Conservation (phyloP, 495 filamentous ascomycete genomes). For the Halenospora varia region DNA sequence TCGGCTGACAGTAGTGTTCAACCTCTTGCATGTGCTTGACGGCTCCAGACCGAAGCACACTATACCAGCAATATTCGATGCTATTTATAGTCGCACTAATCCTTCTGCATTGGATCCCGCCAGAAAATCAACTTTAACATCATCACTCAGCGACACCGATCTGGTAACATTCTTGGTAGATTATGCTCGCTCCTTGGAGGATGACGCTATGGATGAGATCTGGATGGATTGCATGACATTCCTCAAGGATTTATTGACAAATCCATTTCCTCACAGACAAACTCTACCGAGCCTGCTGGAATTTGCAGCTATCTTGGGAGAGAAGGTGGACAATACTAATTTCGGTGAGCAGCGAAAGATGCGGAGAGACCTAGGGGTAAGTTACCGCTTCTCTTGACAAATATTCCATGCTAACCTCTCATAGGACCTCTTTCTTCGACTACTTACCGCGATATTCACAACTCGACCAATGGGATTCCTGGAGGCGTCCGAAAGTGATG, state of each 20-base stretch:
- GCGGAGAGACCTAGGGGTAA: constrained; percentile 85
- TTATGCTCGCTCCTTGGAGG: constrained; percentile 85
- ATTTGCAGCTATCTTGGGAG: constrained; percentile 82
- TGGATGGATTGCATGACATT: constrained; percentile 95
- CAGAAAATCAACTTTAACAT: constrained; percentile 82
- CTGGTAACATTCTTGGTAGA: constrained; percentile 83
- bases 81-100: constrained; percentile 91
- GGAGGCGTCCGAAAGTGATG: constrained; percentile 32
- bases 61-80: constrained; percentile 95
- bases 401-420: constrained; percentile 5
- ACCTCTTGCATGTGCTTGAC: constrained; percentile 85
- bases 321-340: constrained; percentile 95
- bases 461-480: constrained; percentile 68
- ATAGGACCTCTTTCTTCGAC: constrained; percentile 82
- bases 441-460: constrained; percentile 88
- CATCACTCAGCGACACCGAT: constrained; percentile 74
- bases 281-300: constrained; percentile 83
- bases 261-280: constrained; percentile 92
- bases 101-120: constrained; percentile 71
- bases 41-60: constrained; percentile 88
- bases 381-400: constrained; percentile 35
- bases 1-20: constrained; percentile 57
- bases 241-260: constrained; percentile 81
- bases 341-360: constrained; percentile 95
- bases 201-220: constrained; percentile 99